These are phyloP conservation scores for Talaromyces sp. DNA, from an alignment of 2,329 filamentous ascomycete genomes.

Conservation along the genomic window DNA sequence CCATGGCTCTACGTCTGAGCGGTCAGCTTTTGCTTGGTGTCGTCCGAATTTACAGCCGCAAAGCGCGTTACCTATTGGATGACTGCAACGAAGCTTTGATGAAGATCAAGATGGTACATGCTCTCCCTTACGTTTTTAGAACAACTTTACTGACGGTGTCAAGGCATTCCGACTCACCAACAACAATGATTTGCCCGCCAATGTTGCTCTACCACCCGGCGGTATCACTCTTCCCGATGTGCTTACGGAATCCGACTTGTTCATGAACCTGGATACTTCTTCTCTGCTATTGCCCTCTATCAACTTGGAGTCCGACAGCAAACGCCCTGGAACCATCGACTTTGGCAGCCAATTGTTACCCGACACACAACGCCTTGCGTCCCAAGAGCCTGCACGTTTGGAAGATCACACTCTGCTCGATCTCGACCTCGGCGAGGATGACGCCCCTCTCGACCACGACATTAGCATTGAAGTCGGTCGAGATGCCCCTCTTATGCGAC, in stretches of 20 bases:
- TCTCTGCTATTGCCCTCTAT: constrained; percentile 77
- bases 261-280: constrained; percentile 78
- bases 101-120: constrained; percentile 93
- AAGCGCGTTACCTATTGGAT: constrained; percentile 92
- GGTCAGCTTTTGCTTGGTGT: constrained; percentile 93
- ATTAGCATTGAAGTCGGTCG: constrained; percentile 84
- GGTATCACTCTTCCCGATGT: constrained; percentile 86
- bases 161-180: constrained; percentile 91
- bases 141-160: constrained; percentile 32
- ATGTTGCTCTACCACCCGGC: constrained; percentile 75
- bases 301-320: constrained; percentile 37
- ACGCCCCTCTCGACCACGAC: constrained; percentile 65
- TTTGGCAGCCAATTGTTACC: constrained; percentile 78
- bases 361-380: constrained; percentile 49
- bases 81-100: constrained; percentile 96
- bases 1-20: constrained; percentile 89
- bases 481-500: constrained; percentile 69
- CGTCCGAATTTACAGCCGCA: constrained; percentile 94
- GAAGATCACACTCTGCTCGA: constrained; percentile 73
- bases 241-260: constrained; percentile 88
- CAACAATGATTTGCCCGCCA: constrained; percentile 91
- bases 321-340: constrained; percentile 45
- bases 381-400: constrained; percentile 53
- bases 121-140: background rate
- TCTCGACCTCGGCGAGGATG: constrained; percentile 65